Base-by-base conservation (phyloP, 768 basidiomycete species). In the Agrocybe praecox region DNA sequence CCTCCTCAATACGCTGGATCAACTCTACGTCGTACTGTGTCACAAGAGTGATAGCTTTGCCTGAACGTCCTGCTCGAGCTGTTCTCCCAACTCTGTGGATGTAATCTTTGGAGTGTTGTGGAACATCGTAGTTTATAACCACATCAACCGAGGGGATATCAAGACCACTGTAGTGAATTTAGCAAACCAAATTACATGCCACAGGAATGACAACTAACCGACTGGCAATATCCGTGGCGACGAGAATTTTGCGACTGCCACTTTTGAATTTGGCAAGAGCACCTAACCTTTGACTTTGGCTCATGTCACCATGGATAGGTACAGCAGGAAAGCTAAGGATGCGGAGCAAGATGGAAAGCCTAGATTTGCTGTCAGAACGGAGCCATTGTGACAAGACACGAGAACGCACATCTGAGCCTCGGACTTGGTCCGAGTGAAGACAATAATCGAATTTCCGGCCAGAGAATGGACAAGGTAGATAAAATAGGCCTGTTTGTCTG, bases 11-110 rank as follows among this genome's bases (percentile, higher is more conserved):
- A 9, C 97, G 88, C 72, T 97, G 94, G 5, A 98, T 74, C 45
- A 98, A 81, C 73, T 98, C 97, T 53, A 99, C 94, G 63, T 99
- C 97, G 72, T 98, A 99, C 73, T 99, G 97, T 6, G 96, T 94
- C 21, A 98, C 95, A 42, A 99, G 83, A n/a, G 96, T 97, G 65
- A 99, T 91, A 1, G 93, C 89, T 76, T 98, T 98, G 44, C 97
- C 97, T 1, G 94, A 87, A 43, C 97, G 86, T n/a, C 97, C 97
- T 2, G 97, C 97, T 67, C 97, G 90, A 6, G 97, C 97, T 29
- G 97, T 99, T 55, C 97, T 86, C 36, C 97, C 97, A 10, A 99
- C 97, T 44, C 97, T 87, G 69, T 99, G 97, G 49, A 99, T 97
- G 73, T 99, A 99, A 71, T 98, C 97, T 77, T 99, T 98, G 15